Base-by-base conservation (phyloP, 345 rosid genomes). In the Acer negundo region DNA sequence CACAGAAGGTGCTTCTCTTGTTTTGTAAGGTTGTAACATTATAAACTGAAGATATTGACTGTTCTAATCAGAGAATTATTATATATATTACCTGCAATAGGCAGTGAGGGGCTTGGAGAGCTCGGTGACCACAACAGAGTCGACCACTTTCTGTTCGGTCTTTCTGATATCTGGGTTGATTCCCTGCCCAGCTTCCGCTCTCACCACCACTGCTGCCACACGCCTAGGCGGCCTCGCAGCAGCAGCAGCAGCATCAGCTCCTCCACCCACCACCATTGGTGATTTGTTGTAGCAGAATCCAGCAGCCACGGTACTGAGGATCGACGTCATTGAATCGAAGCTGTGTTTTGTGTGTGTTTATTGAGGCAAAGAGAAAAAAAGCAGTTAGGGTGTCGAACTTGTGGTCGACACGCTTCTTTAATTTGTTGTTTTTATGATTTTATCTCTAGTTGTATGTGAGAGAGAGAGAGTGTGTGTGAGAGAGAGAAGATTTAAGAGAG, bases 131-230 rank as follows among this genome's bases (percentile, higher is more conserved):
- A 87, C 77, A 10, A 92, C 93, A 2, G 98, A 74, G 80, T 92
- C 97, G 70, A 92, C 98, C 7, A 95, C 99, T 67, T 93, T 95
- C 20, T 86, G 96, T 62, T 93, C 99, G n/a, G 67, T 79, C 91
- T 92, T 95, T 79, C 98, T 90, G 73, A 93, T 86, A 56, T 86
- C 92, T 0, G 91, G 93, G 75, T 95, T 95, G 44, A 95, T 92
- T 24, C 85, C 85, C 31, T 79, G 86, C 0, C 78, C 93, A 53
- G 58, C 26, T 84, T 90, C 92, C 44, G 95, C 97, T 81, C 89
- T 90, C 80, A 90, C 96, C 78, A 79, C 84, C 71, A 76, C 26
- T 0, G 63, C 83, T 80, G 24, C 84, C 81, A 70, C 51, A 12
- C 86, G 85, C 73, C 89, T 83, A 10, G 80, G 63, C 9, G 63